phyloP scores from a whole-genome alignment of 352 stramenopile genomes.

The Phytopythium ostracodes region DNA sequence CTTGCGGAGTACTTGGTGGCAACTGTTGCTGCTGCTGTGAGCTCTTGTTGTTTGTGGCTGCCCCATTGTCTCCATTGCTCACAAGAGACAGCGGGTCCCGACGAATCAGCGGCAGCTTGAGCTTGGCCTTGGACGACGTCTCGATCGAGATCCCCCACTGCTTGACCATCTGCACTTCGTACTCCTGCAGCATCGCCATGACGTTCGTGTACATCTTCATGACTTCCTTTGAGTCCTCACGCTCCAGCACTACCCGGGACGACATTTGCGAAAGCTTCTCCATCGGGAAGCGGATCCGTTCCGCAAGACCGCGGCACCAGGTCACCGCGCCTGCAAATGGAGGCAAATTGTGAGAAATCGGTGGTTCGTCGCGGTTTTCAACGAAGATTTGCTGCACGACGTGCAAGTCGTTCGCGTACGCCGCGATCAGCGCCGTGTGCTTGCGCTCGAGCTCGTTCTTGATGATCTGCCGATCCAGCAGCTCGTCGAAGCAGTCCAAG shows the following conservation, averaged over 20 bases:
- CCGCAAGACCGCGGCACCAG: conserved; percentile 84
- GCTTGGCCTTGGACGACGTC: conserved; percentile 75
- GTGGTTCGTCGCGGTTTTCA: conserved; percentile 80
- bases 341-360: conserved; percentile 86
- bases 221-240: conserved; percentile 87
- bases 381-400: conserved; percentile 89
- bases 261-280: conserved; percentile 80
- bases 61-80: neutral
- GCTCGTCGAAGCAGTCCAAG: conserved; percentile 88
- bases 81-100: conserved; percentile 26
- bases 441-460: conserved; percentile 90
- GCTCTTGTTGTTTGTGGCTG: conserved; percentile 8
- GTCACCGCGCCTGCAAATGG: conserved; percentile 89
- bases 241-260: conserved; percentile 74
- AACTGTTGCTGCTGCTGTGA: conserved; percentile 4
- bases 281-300: conserved; percentile 90
- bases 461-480: conserved; percentile 81
- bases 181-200: conserved; percentile 78
- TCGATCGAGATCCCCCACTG: conserved; percentile 81
- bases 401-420: conserved; percentile 79
- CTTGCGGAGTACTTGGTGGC: conserved; percentile 10
- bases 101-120: conserved; percentile 84
- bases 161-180: conserved; percentile 78
- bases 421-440: conserved; percentile 71
- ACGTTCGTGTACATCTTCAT: conserved; percentile 90